Base-by-base conservation (phyloP, 352 stramenopile genomes). In the Globisporangium canariense region DNA sequence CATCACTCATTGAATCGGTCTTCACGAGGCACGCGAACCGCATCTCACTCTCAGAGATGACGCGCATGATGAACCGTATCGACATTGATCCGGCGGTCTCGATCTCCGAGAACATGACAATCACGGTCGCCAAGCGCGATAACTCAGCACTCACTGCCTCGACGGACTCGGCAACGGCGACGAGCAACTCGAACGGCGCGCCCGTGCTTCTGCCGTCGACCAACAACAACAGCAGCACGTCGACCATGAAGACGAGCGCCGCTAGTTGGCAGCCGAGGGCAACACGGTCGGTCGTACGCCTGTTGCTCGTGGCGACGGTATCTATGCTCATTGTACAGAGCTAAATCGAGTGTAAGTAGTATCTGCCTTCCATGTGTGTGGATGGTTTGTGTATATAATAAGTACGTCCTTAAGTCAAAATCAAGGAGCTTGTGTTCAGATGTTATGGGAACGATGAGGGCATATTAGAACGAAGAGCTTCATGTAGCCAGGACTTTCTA, bases 31-130 rank as follows among this genome's bases (percentile, higher is more conserved):
- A 45, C 51, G 28, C 25, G 20, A 60, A 4, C 56, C 68, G n/a
- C 57, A 67, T 75, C 40, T 75, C 68, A 20, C 52, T 75, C 25
- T 69, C 59, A 2, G 65, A 75, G 52, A 75, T 75, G 60, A 71
- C 68, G 16, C 55, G 68, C n/a, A 59, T 75, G 45, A 69, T 75
- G 64, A 71, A 71, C 51, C 65, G 63, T 36, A 69, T 75, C 65
- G 52, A 66, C 16, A 40, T 71, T 9, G 40, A 59, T 20, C 43
- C 68, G 2, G 60, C 36, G 13, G 60, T 75, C 32, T 62, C 65
- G 25, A 46, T 75, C 20, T 32, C 28, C 22, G 56, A 49, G 6
- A 50, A 72, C 46, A 71, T 75, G 64, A 62, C 51, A 18, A 70
- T 70, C 54, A 49, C 18, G 22, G 38, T 70, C 30, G 32, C 36